Base-by-base conservation (phyloP, 768 basidiomycete species). In the Lyophyllum semitale region DNA sequence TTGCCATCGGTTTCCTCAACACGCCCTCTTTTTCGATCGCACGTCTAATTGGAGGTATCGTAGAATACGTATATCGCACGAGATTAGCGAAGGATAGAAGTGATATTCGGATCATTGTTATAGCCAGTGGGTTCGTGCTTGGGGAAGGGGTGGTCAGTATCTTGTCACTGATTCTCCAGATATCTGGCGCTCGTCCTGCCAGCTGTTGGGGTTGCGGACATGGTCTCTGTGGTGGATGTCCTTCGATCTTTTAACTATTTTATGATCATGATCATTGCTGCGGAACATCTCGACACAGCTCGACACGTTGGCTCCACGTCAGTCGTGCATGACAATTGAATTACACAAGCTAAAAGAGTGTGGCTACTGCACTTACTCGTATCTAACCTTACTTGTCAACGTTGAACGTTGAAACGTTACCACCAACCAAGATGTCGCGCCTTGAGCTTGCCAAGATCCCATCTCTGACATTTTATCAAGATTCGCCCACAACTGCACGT, bases 1-100 rank as follows among this genome's bases (percentile, higher is more conserved):
- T 98, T 66, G 94, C 94, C 5, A 91, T 97, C 54, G 94, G 96
- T 0, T 97, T 98, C 71, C 76, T 98, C 64, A 98, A 98, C 66
- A 93, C 95, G 0, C 96, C 96, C 3, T 91, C 89, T 3, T 98
- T 98, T 75, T 92, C 93, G 6, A 80, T 98, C 54, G 94, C 96
- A 1, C 85, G 96, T 48, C 77, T 98, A 27, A 78, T 96, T 51
- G 96, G 96, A 33, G 96, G 96, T 2, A 68, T 91, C 58, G 71
- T 91, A 59, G 94, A 96, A 63, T 84, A 88, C 62, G 66, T 83
- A 25, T 93, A 87, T 63, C 80, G 84, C 57, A 80, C 73, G 23
- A 73, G 76, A 33, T 72, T 76, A 63, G 75, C 78, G 23, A 82
- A 77, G 57, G 79, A 82, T 55, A 72, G 73, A 25, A 76, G 77